Conservation (phyloP, 495 filamentous ascomycete species). For the Penicillium waksmanii region DNA sequence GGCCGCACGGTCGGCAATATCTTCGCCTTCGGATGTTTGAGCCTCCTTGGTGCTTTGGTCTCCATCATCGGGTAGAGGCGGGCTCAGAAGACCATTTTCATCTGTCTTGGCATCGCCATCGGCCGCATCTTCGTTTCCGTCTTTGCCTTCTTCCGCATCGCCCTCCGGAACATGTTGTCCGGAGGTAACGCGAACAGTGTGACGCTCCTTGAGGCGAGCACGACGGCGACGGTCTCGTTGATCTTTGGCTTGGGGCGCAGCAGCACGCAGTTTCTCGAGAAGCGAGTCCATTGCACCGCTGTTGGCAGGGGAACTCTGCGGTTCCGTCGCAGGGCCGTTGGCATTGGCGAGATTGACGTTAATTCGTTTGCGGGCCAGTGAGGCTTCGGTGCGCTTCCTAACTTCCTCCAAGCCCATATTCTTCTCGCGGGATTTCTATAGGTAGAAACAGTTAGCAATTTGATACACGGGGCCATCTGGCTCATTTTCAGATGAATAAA, state of each 20-base stretch:
- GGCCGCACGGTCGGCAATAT: slow-evolving; percentile 82
- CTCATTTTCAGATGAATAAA: slow-evolving; percentile 24
- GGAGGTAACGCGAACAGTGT: slow-evolving; percentile 87
- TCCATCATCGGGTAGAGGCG: slow-evolving; percentile 41
- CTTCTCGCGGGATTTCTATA: slow-evolving; percentile 85
- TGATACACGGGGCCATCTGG: slow-evolving; percentile 34
- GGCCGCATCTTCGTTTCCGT: slow-evolving; percentile 24
- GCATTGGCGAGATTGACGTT: slow-evolving; percentile 59
- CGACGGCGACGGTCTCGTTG: slow-evolving; percentile 85
- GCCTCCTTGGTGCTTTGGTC: slow-evolving; percentile 41
- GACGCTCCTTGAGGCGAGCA: slow-evolving; percentile 85
- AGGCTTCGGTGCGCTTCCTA: slow-evolving; percentile 81
- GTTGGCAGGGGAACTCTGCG: slow-evolving; percentile 67
- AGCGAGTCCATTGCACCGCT: slow-evolving; percentile 95
- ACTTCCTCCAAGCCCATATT: slow-evolving; percentile 83
- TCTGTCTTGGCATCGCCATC: slow-evolving; percentile 30
- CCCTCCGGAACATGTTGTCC: slow-evolving; percentile 81
- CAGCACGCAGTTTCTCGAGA: slow-evolving; percentile 93
- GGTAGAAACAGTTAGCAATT: slow-evolving; percentile 1
- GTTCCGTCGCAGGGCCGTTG: slow-evolving; percentile 39
- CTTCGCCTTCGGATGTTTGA: slow-evolving; percentile 63
- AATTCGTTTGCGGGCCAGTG: slow-evolving; percentile 85
- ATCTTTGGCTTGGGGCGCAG: slow-evolving; percentile 85
- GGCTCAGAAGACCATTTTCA: slow-evolving; percentile 44
- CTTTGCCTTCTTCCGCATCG: slow-evolving; percentile 36